These are phyloP conservation scores for Cryptococcus wingfieldii DNA, from an alignment of 1,284 basidiomycete species.

Conservation along the genomic window DNA sequence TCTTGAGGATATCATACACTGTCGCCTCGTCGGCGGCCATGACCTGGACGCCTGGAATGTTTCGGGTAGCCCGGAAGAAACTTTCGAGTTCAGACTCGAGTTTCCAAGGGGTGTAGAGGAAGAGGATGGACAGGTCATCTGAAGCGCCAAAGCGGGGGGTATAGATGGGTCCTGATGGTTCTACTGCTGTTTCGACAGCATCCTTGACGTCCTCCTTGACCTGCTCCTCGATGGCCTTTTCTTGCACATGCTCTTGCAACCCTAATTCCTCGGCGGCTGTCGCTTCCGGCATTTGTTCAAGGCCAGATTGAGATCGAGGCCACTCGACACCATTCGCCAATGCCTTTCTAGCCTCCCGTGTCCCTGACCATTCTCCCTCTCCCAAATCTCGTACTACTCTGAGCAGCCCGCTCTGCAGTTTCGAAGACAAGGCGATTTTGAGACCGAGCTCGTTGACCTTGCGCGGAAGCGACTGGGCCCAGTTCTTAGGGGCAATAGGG, in stretches of 20 bases:
- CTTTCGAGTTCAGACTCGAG: slow-evolving; percentile 19
- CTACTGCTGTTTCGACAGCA: slow-evolving; percentile 51
- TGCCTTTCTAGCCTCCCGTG: slow-evolving; percentile 32
- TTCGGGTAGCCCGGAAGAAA: slow-evolving; percentile 27
- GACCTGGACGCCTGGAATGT: slow-evolving; percentile 60
- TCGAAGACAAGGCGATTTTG: slow-evolving; percentile 76
- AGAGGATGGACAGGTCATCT: slow-evolving; percentile 40
- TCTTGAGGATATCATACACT: slow-evolving; percentile 73
- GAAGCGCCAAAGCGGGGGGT: slow-evolving; percentile 34
- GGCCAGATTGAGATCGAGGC: slow-evolving; percentile 48
- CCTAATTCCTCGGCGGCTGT: background rate
- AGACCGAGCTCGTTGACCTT: slow-evolving; percentile 92
- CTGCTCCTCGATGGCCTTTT: slow-evolving; percentile 49
- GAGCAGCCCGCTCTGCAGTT: slow-evolving; percentile 68
- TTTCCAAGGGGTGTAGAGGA: slow-evolving; percentile 38
- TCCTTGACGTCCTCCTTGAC: slow-evolving; percentile 51
- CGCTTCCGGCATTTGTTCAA: background rate
- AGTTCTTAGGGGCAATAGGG: slow-evolving; percentile 84
- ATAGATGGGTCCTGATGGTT: slow-evolving; percentile 44
- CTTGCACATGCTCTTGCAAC: background rate
- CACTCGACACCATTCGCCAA: slow-evolving; percentile 22
- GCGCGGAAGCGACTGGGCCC: slow-evolving; percentile 80
- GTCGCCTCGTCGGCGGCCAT: slow-evolving; percentile 62
- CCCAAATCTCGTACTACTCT: slow-evolving; percentile 72
- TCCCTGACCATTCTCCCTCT: slow-evolving; percentile 49